phyloP scores from a whole-genome alignment of 73 alveolate species.

The Tetrahymena elliotti region DNA sequence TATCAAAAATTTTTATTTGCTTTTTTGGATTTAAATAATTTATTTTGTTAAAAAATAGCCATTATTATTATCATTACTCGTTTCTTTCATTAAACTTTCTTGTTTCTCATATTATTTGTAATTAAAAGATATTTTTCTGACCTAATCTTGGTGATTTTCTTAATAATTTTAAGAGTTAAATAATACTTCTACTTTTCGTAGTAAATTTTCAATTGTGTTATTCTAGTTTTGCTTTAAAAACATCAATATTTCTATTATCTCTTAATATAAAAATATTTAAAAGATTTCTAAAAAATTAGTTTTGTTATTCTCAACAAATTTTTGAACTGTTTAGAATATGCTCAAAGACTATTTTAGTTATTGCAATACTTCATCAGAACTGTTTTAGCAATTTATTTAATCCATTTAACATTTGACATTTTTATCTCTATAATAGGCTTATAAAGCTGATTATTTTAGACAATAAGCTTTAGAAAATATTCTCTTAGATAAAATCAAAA shows the following conservation, averaged over 20 bases:
- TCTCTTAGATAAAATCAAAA: neutral
- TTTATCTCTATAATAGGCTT: neutral
- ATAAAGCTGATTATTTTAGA: neutral
- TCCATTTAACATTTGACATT: neutral
- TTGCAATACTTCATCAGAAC: neutral
- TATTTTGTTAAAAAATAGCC: neutral
- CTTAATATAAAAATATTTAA: neutral
- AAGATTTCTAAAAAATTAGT: neutral
- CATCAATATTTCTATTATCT: neutral
- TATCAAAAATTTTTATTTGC: neutral
- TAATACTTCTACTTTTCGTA: neutral
- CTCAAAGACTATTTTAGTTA: neutral
- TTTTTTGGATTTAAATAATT: neutral
- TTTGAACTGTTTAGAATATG: neutral
- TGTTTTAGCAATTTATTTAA: neutral
- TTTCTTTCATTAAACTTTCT: too few relatives aligned
- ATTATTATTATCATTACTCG: neutral
- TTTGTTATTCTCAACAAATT: neutral
- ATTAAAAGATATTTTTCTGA: too few relatives aligned
- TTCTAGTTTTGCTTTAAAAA: too few relatives aligned
- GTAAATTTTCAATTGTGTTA: too few relatives aligned
- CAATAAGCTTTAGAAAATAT: neutral
- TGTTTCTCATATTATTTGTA: too few relatives aligned
- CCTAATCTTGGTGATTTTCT: too few relatives aligned
- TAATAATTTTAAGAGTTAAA: too few relatives aligned